Percentiles rank a stretch among this genome's conserved stretches.
Evolutionary conservation across 768 basidiomycete genomes (phyloP).

Genomic region (Pulveroboletus sp.): DNA sequence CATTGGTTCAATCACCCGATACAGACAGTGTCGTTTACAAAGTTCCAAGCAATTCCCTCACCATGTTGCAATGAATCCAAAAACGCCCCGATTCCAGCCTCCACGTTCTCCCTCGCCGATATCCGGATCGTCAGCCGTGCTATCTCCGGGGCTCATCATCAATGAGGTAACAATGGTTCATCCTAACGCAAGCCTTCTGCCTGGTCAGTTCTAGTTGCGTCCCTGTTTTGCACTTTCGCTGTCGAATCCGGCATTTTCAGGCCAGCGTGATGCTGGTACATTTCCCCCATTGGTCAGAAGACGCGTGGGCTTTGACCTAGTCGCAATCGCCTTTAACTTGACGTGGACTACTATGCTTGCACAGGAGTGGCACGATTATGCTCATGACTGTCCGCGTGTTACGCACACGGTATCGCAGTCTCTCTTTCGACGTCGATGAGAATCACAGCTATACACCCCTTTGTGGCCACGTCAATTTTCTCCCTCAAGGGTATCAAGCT

Average conservation of each 20-base stretch:
- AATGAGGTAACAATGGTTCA: neutral
- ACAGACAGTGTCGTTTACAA: neutral
- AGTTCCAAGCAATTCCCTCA: neutral
- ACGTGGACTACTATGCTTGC: constrained; percentile 12
- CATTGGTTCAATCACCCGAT: too few species aligned
- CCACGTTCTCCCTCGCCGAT: too few species aligned
- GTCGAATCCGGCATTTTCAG: constrained; percentile 14
- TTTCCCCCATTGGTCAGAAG: constrained; percentile 16
- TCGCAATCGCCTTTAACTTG: constrained; percentile 7
- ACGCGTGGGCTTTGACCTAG: constrained; percentile 8
- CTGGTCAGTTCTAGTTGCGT: neutral
- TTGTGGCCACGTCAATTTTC: too few species aligned
- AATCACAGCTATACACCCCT: too few species aligned
- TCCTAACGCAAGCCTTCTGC: neutral
- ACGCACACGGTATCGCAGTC: too few species aligned
- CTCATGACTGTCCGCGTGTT: neutral
- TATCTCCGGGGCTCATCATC: constrained; percentile 12
- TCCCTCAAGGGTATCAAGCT: too few species aligned
- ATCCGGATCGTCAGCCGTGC: constrained; percentile 3
- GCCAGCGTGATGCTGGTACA: constrained; percentile 8
- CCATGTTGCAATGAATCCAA: too few species aligned
- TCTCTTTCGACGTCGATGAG: too few species aligned
- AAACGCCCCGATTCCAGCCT: too few species aligned
- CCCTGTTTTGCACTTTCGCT: constrained; percentile 8
- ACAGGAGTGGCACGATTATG: constrained; percentile 1